Base-by-base conservation (phyloP, 1,139 yeast genomes). In the Candida sojae region DNA sequence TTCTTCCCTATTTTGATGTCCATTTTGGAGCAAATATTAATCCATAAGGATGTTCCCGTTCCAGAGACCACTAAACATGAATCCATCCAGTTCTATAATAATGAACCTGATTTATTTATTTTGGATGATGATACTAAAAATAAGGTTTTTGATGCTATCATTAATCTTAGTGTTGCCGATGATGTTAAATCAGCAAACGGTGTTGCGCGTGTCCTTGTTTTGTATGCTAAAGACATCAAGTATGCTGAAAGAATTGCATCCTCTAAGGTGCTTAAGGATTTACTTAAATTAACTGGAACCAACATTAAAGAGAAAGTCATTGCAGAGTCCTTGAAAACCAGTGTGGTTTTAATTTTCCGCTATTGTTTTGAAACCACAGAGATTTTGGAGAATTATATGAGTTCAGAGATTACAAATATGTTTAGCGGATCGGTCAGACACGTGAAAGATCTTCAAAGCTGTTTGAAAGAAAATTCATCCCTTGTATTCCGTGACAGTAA, bases 321-420 rank as follows among this genome's bases (percentile, higher is more conserved):
- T 26, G 26, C 31, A 6, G 57, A 54, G 9, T 52, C 55, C 5
- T 48, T 55, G 41, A 55, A 49, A 53, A 53, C 62, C 23, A 50
- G 55, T 38, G 37, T 66, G 21, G 65, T 61, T 1, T 70, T 82
- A 25, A 69, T 90, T 29, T 65, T 86, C 5, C 77, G 97, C 59
- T 75, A 88, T 46, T 82, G 91, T 49, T 83, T 84, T 60, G 98
- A 92, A 61, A 78, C 83, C 1, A 66, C 69, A 0, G 76, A 74
- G 0, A 68, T 81, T 12, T 68, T 90, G 13, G 69, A 73, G 28
- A 68, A 69, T 17, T 68, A 79, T 40, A 80, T 89, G 62, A 61
- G 67, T 21, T 63, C 77, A 50, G 85, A 83, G 48, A 57, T 86
- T 12, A 59, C 70, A 6, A 69, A 68, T 31, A 61, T 68, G 29